These are phyloP conservation scores for Radiomyces spectabilis DNA, from an alignment of 192 early-diverging fungal genomes.

Conservation along the genomic window DNA sequence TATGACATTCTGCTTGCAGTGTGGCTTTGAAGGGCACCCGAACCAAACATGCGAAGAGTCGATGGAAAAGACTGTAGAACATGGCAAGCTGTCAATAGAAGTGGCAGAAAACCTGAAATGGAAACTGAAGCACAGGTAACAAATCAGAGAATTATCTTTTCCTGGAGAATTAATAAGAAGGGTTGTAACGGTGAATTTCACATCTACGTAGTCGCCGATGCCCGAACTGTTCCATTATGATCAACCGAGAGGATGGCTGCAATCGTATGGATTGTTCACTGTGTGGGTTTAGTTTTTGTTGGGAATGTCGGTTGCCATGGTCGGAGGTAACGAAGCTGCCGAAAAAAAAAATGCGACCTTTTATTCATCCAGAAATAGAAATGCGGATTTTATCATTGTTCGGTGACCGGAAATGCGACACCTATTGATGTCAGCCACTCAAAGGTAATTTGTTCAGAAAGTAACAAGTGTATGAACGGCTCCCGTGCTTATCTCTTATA, in stretches of 20 bases:
- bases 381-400: conserved; percentile 55
- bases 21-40: conserved; percentile 36
- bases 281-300: conserved; percentile 62
- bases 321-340: conserved; percentile 20
- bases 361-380: conserved; percentile 7
- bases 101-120: conserved; percentile 11
- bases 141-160: not conserved
- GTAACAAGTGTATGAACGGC: not conserved
- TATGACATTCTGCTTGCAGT: conserved; percentile 40
- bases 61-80: conserved; percentile 36
- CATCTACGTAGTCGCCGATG: conserved; percentile 49
- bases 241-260: conserved; percentile 63
- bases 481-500: conserved; percentile 2
- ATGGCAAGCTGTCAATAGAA: conserved; percentile 3
- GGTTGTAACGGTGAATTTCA: too few relatives aligned
- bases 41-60: conserved; percentile 29
- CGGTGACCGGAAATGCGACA: not conserved
- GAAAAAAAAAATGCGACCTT: not conserved
- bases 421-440: not conserved
- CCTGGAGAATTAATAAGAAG: conserved; percentile 3
- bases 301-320: conserved; percentile 52
- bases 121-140: conserved; percentile 33
- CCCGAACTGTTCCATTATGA: conserved; percentile 57
- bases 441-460: too few relatives aligned
- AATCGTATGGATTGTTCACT: conserved; percentile 61